A percentile compares a stretch with the other conserved stretches of the same genome.
Conservation (phyloP, 2,329 filamentous ascomycete species). For the Talaromyces sp. region DNA sequence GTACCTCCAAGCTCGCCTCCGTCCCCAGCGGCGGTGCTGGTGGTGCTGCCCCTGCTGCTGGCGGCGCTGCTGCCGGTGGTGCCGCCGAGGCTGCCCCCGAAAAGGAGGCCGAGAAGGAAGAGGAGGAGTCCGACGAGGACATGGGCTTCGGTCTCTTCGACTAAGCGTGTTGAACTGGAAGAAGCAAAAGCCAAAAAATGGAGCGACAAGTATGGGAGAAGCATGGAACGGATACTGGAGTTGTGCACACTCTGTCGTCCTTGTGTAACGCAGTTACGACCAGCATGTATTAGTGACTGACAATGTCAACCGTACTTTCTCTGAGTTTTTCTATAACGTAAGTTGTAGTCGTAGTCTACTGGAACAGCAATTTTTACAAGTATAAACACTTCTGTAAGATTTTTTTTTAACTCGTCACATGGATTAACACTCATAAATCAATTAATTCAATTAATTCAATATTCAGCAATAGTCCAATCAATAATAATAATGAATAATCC, state of each 20-base stretch:
- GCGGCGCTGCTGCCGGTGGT: constrained; percentile 60
- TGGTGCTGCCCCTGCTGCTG: constrained; percentile 58
- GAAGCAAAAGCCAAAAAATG: constrained; percentile 8
- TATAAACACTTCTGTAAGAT: not conserved
- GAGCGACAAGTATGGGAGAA: constrained; percentile 56
- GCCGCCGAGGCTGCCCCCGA: constrained; percentile 58
- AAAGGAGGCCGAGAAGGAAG: constrained; percentile 71
- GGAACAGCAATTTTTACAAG: not conserved
- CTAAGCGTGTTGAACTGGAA: constrained; percentile 32
- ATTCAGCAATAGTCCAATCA: not conserved
- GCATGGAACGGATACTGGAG: constrained; percentile 24
- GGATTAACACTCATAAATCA: not conserved
- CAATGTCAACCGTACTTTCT: not conserved
- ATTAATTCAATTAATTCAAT: not conserved
- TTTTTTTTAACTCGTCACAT: not conserved
- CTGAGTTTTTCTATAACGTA: not conserved
- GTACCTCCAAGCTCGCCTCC: constrained; percentile 90
- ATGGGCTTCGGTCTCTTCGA: constrained; percentile 74
- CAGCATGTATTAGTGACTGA: constrained; percentile 23
- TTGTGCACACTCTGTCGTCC: constrained; percentile 14
- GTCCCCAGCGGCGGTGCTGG: constrained; percentile 84
- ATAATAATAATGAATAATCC: no score
- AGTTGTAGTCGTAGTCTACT: not conserved
- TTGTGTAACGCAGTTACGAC: constrained; percentile 34
- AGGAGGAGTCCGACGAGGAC: constrained; percentile 68